Conservation (phyloP, 2,329 filamentous ascomycete genomes). For the Leptoxyphium fumago region DNA sequence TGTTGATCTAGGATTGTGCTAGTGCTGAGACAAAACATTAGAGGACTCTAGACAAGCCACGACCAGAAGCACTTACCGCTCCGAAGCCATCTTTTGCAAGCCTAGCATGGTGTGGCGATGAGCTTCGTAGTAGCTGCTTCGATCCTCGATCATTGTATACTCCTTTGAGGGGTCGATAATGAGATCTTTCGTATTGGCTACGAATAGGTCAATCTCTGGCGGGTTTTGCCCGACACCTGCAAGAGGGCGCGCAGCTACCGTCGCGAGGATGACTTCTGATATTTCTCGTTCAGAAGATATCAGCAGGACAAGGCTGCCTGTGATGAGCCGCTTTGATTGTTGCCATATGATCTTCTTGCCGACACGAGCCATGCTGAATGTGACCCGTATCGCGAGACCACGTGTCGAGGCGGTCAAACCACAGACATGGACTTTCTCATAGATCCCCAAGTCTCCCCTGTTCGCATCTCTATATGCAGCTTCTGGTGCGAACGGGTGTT, state of each 20-base stretch:
- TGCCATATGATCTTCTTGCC: constrained; percentile 55
- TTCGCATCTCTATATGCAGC: constrained; percentile 29
- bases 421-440: constrained; percentile 54
- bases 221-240: constrained; percentile 45
- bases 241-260: constrained; percentile 56
- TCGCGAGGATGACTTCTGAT: constrained; percentile 51
- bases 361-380: constrained; percentile 53
- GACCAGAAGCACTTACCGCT: constrained; percentile 28
- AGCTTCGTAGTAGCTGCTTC: constrained; percentile 62
- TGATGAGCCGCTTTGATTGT: constrained; percentile 42
- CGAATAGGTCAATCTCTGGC: constrained; percentile 63
- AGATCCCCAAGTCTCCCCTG: constrained; percentile 39
- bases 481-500: constrained; percentile 7
- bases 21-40: too few relatives aligned
- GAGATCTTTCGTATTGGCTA: constrained; percentile 44
- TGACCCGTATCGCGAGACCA: constrained; percentile 52
- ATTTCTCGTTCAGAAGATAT: constrained; percentile 48
- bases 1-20: constrained; percentile 48
- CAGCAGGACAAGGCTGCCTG: constrained; percentile 41
- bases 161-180: constrained; percentile 54
- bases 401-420: constrained; percentile 48
- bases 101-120: constrained; percentile 57
- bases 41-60: too few relatives aligned
- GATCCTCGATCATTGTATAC: constrained; percentile 66
- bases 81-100: constrained; percentile 48